A percentile compares a stretch with the other conserved stretches of the same genome.
phyloP scores from a whole-genome alignment of 495 filamentous ascomycete species.

The Penicilliopsis zonata region DNA sequence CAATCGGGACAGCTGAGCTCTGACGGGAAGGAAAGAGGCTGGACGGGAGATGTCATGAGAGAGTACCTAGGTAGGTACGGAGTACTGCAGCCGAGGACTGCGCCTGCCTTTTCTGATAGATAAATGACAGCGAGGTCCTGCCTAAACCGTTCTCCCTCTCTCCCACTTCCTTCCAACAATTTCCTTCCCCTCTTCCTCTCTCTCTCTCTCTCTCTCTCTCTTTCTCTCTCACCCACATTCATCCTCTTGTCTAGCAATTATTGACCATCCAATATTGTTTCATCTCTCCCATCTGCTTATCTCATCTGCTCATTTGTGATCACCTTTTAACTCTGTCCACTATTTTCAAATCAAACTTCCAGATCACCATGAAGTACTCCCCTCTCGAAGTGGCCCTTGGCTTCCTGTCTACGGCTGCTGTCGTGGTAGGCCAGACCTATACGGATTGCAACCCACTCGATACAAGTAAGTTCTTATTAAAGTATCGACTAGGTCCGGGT shows the following conservation, averaged over 20 bases:
- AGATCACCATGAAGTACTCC: conserved; percentile 17
- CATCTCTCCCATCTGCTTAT: neutral
- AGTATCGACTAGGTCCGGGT: too few species aligned
- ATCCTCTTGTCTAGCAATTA: neutral
- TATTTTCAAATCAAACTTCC: too few species aligned
- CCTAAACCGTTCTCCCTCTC: too few species aligned
- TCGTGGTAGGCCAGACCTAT: conserved; percentile 60
- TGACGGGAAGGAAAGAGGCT: too few species aligned
- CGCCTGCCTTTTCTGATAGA: too few species aligned
- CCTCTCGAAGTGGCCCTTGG: conserved; percentile 11
- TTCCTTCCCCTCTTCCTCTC: neutral
- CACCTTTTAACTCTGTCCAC: neutral
- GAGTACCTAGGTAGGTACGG: too few species aligned
- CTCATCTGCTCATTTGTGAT: neutral
- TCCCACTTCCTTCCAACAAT: too few species aligned
- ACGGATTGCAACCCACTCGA: conserved; percentile 63
- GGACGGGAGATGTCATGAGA: too few species aligned
- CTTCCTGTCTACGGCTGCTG: conserved; percentile 14
- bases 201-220: neutral
- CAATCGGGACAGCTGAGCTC: too few species aligned
- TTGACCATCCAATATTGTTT: neutral
- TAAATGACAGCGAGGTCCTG: too few species aligned
- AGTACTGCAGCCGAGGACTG: too few species aligned
- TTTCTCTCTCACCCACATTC: neutral
- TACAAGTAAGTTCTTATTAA: conserved; percentile 45